Percentiles rank a stretch among this genome's conserved stretches.
Conservation (phyloP, 208 protist species). For the Acanthamoeba culbertsoni region DNA sequence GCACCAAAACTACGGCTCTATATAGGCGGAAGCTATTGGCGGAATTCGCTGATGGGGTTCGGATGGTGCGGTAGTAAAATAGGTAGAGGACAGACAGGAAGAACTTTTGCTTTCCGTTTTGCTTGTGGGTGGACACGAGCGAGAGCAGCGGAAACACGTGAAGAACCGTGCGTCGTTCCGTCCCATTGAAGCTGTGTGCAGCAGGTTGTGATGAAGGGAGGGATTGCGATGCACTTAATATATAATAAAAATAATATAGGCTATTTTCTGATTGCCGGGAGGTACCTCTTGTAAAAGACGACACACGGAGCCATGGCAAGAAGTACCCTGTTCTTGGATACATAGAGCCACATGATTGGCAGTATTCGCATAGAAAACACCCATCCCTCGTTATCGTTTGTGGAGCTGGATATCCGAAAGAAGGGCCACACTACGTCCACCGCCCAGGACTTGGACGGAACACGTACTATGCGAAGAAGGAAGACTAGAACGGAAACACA, state of each 20-base stretch:
- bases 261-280: not conserved
- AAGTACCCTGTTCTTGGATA: not conserved
- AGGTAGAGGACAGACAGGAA: not conserved
- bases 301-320: not conserved
- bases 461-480: not conserved
- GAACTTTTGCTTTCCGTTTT: not conserved
- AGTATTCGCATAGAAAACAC: not conserved
- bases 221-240: no score
- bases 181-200: not conserved
- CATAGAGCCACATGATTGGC: not conserved
- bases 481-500: not conserved
- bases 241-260: not conserved
- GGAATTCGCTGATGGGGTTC: not conserved
- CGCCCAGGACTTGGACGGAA: not conserved
- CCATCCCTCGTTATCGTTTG: not conserved
- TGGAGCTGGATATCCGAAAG: not conserved
- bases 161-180: not conserved
- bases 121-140: not conserved
- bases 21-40: not conserved
- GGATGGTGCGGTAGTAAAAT: slow-evolving; percentile 11
- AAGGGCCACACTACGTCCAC: not conserved
- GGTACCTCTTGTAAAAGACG: slow-evolving; percentile 4
- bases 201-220: not conserved
- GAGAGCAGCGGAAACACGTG: not conserved
- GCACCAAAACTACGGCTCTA: not conserved